Evolutionary conservation across 371 early-diverging fungal species (phyloP).

Genomic region (Lichtheimia corymbifera): DNA sequence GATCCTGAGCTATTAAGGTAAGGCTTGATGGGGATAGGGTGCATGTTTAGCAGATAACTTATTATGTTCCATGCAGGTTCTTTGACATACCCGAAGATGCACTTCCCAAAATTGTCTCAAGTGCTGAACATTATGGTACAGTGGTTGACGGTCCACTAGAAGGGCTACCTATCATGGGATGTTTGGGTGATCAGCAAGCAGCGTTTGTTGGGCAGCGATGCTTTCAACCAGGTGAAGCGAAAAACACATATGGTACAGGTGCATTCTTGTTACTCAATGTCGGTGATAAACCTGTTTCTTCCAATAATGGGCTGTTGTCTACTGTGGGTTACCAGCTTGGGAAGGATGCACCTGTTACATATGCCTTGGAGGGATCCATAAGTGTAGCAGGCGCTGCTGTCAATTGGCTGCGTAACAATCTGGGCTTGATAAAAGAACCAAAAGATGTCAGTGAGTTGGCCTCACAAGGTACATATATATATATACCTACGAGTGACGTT

Average conservation of each 20-base stretch:
- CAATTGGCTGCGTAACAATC: constrained; percentile 88
- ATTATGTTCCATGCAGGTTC: constrained; percentile 36
- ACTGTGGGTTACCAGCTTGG: constrained; percentile 91
- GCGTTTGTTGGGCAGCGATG: constrained; percentile 96
- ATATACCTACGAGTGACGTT: no score
- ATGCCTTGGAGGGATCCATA: constrained; percentile 95
- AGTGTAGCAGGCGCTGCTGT: constrained; percentile 94
- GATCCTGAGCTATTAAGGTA: constrained; percentile 67
- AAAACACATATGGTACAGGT: constrained; percentile 97
- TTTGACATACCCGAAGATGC: constrained; percentile 65
- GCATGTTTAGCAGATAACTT: not conserved
- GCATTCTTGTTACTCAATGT: constrained; percentile 96
- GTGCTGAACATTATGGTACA: constrained; percentile 79
- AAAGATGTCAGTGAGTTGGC: constrained; percentile 67
- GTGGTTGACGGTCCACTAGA: constrained; percentile 61
- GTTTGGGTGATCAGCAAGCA: constrained; percentile 97
- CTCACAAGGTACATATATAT: constrained; percentile 18
- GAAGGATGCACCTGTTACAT: constrained; percentile 66
- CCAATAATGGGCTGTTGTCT: constrained; percentile 85
- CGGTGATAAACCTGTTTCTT: constrained; percentile 76
- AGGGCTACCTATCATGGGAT: constrained; percentile 79
- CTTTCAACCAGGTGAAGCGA: constrained; percentile 83
- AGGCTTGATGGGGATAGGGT: constrained; percentile 11
- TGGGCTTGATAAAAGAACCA: constrained; percentile 76
- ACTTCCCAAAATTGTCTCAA: constrained; percentile 83